Percentiles rank a stretch among this genome's conserved stretches.
phyloP scores from a whole-genome alignment of 129 eudicot species.

The Calendula officinalis region DNA sequence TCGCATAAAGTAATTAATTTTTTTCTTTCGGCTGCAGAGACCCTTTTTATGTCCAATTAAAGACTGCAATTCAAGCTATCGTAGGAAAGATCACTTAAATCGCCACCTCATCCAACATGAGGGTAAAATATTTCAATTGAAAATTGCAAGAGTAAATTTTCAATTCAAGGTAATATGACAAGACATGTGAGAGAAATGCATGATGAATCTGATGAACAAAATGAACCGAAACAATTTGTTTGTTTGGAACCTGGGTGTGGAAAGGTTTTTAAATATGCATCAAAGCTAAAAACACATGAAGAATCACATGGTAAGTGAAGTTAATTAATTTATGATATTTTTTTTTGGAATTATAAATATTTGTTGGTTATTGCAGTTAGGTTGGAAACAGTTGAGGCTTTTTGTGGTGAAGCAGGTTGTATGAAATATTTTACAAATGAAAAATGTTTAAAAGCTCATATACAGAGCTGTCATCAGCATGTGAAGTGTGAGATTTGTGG shows the following conservation, averaged over 20 bases:
- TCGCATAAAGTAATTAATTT: neutral
- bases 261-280: slow-evolving; percentile 65
- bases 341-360: neutral
- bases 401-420: slow-evolving; percentile 75
- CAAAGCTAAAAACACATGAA: slow-evolving; percentile 58
- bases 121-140: slow-evolving; percentile 62
- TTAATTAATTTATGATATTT: neutral
- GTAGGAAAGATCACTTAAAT: slow-evolving; percentile 83
- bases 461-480: slow-evolving; percentile 60
- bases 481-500: slow-evolving; percentile 77
- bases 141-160: slow-evolving; percentile 52
- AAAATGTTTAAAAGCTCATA: slow-evolving; percentile 60
- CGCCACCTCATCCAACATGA: slow-evolving; percentile 83
- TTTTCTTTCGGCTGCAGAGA: slow-evolving; percentile 48
- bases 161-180: slow-evolving; percentile 57
- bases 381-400: slow-evolving; percentile 59
- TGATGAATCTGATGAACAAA: slow-evolving; percentile 28
- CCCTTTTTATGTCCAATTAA: slow-evolving; percentile 63
- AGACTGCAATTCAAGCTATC: slow-evolving; percentile 64
- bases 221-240: slow-evolving; percentile 31
- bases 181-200: slow-evolving; percentile 78
- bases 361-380: slow-evolving; percentile 44
- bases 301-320: slow-evolving; percentile 63
- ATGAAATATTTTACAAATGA: slow-evolving; percentile 65
- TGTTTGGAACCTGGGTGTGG: slow-evolving; percentile 82